Conservation (phyloP, 345 rosid genomes). For the Pistacia integerrima region DNA sequence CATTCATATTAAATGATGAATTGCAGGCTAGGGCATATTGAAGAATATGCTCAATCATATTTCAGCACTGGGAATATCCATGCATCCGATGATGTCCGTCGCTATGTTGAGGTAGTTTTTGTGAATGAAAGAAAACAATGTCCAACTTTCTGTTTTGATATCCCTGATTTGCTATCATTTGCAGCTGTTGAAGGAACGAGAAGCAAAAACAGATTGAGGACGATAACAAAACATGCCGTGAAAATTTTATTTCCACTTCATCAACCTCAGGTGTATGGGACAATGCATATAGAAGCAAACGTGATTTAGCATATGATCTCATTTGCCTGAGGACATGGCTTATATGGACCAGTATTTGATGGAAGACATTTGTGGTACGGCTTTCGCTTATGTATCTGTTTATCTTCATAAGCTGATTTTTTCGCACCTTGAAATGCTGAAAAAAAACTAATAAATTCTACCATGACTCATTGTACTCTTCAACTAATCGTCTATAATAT, state of each 20-base stretch:
- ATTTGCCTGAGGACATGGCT: too few relatives aligned
- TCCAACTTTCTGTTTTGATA: background rate
- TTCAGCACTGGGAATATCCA: slow-evolving; percentile 69
- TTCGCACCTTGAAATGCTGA: background rate
- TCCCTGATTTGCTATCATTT: slow-evolving; percentile 18
- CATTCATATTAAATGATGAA: slow-evolving; percentile 3
- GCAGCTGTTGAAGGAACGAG: slow-evolving; percentile 28
- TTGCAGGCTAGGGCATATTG: slow-evolving; percentile 76
- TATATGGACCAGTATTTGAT: background rate
- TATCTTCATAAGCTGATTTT: background rate
- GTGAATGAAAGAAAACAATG: slow-evolving; percentile 6
- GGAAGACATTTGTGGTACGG: background rate
- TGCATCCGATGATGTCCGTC: slow-evolving; percentile 48
- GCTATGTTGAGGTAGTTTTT: slow-evolving; percentile 28
- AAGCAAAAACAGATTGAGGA: slow-evolving; percentile 17
- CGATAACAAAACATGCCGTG: too few relatives aligned
- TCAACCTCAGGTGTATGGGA: background rate
- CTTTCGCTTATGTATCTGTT: background rate
- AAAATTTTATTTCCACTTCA: slow-evolving; percentile 8
- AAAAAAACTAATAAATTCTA: background rate
- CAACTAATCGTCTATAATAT: background rate
- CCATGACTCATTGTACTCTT: too few relatives aligned
- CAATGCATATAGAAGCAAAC: background rate
- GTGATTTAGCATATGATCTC: too few relatives aligned
- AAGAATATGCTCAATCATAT: slow-evolving; percentile 79